These are phyloP conservation scores for Starmerella etchellsii DNA, from an alignment of 805 yeast species.

Conservation along the genomic window DNA sequence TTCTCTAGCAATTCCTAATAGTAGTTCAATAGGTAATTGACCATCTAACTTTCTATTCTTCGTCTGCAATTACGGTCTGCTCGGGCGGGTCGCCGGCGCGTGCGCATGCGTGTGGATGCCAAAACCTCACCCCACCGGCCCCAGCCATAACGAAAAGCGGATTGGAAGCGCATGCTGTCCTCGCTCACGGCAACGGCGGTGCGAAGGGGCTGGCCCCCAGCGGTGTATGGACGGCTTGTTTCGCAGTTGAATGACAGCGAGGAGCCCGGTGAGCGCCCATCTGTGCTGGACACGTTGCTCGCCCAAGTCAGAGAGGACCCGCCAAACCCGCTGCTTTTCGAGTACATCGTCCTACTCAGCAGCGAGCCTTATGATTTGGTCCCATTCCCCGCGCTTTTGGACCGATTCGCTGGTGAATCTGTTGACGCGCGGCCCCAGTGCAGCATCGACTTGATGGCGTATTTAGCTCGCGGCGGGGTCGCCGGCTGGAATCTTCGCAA, in stretches of 20 bases:
- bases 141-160: too few relatives aligned
- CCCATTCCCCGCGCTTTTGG: conserved; percentile 16
- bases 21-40: too few relatives aligned
- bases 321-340: conserved; percentile 22
- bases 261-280: conserved; percentile 1
- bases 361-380: conserved; percentile 19
- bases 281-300: conserved; percentile 5
- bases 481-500: conserved; percentile 5
- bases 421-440: conserved; percentile 2
- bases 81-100: too few relatives aligned
- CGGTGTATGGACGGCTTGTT: conserved; percentile 22
- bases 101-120: too few relatives aligned
- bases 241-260: conserved; percentile 23
- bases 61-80: too few relatives aligned
- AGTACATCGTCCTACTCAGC: conserved; percentile 22
- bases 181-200: conserved; percentile 20
- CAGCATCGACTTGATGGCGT: conserved; percentile 9
- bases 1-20: too few relatives aligned
- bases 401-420: conserved; percentile 3
- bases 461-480: conserved; percentile 16
- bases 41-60: too few relatives aligned
- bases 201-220: conserved; percentile 20
- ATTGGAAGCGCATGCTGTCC: conserved; percentile 11
- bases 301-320: conserved; percentile 4
- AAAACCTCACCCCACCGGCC: too few relatives aligned